Base-by-base conservation (phyloP, 768 basidiomycete species). In the Psilocybe sp. region DNA sequence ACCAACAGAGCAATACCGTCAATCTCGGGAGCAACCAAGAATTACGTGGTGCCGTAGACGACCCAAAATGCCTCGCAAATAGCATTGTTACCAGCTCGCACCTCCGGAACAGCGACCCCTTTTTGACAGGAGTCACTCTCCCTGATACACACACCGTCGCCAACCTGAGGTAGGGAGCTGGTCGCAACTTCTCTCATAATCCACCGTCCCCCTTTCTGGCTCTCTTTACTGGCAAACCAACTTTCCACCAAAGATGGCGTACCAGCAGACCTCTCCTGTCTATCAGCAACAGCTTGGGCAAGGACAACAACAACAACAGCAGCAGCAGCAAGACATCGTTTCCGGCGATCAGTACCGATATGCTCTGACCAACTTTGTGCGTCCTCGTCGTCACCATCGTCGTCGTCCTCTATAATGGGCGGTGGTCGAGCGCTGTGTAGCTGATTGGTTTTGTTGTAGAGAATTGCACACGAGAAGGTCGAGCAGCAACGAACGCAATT, bases 391-490 rank as follows among this genome's bases (percentile, higher is more conserved):
- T 28, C 23, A 28, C 7, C 23, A 28, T 28, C 23, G 7, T 28
- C 23, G 7, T 28, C 23, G 23, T 28, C 23, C 23, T 28, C 23
- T 28, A 3, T 28, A 7, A 7, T 7, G 23, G 7, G 18, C 19
- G 14, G n/a, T 32, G 16, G 15, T 18, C 32, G 23, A 31, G 33
- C 9, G 37, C 35, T 39, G 15, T n/a, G 34, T 44, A 44, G 51
- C 23, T 41, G 32, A 40, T 33, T 33, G 18, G 16, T 54, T 36
- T 36, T 16, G 16, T 11, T 43, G 32, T 62, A 89, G 89, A 80
- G 88, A 47, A 87, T 92, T 63, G 90, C 90, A 23, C 90, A 92
- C 72, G 85, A 92, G 66, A 91, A 88, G 66, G 90, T 92, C 56
- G 90, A 92, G 65, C 80, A 86, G 57, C 90, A 92, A 63, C 74